Conservation (phyloP, 2,329 filamentous ascomycete genomes). For the Ceratocystis harringtonii region DNA sequence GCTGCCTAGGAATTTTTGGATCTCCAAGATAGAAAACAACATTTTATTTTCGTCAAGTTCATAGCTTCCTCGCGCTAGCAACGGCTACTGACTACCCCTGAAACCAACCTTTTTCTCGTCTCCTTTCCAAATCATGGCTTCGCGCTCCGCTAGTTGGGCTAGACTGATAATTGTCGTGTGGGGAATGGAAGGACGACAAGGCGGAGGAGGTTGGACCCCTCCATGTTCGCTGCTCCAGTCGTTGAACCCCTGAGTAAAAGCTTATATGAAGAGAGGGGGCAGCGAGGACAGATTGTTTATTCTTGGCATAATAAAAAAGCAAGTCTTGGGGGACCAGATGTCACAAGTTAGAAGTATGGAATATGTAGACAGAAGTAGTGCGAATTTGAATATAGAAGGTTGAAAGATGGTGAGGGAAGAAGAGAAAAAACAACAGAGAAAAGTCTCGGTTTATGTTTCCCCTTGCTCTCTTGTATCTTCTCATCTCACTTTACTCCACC, state of each 20-base stretch:
- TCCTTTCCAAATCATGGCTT: too few species aligned
- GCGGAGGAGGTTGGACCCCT: neutral
- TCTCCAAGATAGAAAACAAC: neutral
- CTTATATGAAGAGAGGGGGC: neutral
- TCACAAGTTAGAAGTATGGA: too few species aligned
- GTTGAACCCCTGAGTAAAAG: neutral
- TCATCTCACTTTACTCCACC: neutral
- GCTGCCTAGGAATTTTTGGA: too few species aligned
- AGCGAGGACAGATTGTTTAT: constrained; percentile 1
- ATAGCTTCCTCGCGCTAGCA: neutral
- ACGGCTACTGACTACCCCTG: neutral
- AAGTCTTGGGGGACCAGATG: neutral
- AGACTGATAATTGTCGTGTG: neutral
- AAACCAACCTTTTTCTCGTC: neutral
- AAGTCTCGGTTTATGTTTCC: neutral
- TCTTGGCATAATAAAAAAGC: too few species aligned
- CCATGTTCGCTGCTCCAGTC: neutral
- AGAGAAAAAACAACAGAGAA: neutral
- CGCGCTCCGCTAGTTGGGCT: too few species aligned
- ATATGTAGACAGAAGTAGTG: too few species aligned
- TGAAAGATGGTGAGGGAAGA: neutral
- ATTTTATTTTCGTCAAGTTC: neutral
- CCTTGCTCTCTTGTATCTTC: neutral
- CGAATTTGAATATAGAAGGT: neutral
- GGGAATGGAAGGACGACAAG: neutral